Conservation (phyloP, 2,329 filamentous ascomycete genomes). For the Pestalotiopsis sp. region DNA sequence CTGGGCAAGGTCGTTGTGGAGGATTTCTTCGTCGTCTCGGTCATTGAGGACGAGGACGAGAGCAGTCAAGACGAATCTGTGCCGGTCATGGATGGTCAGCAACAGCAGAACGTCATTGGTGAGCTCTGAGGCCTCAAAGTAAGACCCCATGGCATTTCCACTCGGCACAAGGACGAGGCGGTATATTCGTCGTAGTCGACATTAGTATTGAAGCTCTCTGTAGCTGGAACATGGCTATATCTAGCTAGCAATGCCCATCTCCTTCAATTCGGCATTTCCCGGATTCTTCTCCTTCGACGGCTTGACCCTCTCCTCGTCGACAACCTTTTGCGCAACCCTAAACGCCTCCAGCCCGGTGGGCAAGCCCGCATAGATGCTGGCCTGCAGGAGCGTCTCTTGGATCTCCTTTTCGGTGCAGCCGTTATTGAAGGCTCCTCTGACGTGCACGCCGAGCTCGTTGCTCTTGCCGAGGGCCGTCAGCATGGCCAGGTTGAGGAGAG, state of each 20-base stretch:
- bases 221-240: neutral
- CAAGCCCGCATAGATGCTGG: constrained; percentile 6
- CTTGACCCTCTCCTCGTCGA: constrained; percentile 7
- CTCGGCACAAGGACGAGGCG: neutral
- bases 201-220: neutral
- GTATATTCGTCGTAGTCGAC: neutral
- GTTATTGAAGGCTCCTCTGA: constrained; percentile 6
- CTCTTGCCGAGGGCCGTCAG: constrained; percentile 6
- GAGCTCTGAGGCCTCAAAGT: neutral
- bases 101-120: neutral
- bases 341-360: constrained; percentile 8
- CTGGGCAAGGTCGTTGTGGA: constrained; percentile 3
- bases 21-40: constrained; percentile 6
- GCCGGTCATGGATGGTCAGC: neutral
- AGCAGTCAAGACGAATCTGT: neutral
- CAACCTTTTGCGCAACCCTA: constrained; percentile 5
- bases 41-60: neutral
- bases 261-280: neutral
- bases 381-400: constrained; percentile 7
- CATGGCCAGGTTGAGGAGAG: constrained; percentile 8
- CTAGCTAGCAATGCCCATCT: neutral
- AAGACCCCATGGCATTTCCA: neutral
- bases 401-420: constrained; percentile 8
- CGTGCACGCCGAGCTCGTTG: constrained; percentile 8
- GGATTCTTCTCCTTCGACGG: no score